Percentiles rank a stretch among this genome's conserved stretches.
These are phyloP conservation scores for Oryza longistaminata DNA, from an alignment of 176 grass and related monocot genomes.

Conservation along the genomic window DNA sequence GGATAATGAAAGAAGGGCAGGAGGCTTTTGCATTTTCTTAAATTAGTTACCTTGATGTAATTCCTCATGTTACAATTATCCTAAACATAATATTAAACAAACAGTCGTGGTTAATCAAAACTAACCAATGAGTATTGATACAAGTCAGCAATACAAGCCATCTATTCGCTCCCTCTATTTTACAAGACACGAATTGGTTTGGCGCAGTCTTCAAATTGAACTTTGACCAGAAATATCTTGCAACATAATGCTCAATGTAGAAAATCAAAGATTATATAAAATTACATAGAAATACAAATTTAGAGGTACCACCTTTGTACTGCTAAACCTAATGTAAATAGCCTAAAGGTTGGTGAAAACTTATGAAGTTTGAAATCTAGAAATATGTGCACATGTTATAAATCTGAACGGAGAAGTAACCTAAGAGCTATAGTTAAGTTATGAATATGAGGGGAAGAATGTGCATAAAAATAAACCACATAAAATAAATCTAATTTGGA, in stretches of 20 bases:
- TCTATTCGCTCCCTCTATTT: neutral
- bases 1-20: neutral
- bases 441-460: neutral
- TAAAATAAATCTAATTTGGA: slow-evolving; percentile 15
- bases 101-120: slow-evolving; percentile 32
- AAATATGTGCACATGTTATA: neutral
- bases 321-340: neutral
- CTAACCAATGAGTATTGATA: neutral
- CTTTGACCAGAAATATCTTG: neutral
- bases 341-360: neutral
- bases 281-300: neutral
- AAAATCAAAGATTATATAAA: neutral
- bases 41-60: neutral
- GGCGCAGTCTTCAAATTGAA: neutral
- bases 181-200: neutral
- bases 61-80: neutral
- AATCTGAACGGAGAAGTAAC: neutral
- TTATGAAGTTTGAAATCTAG: neutral
- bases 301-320: neutral
- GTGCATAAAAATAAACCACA: slow-evolving; percentile 9
- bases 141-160: neutral
- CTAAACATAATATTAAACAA: slow-evolving; percentile 13
- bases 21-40: neutral
- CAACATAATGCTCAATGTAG: neutral
- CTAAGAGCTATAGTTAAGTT: slow-evolving; percentile 1